These are phyloP conservation scores for Mycena venus DNA, from an alignment of 768 basidiomycete genomes.

Conservation along the genomic window DNA sequence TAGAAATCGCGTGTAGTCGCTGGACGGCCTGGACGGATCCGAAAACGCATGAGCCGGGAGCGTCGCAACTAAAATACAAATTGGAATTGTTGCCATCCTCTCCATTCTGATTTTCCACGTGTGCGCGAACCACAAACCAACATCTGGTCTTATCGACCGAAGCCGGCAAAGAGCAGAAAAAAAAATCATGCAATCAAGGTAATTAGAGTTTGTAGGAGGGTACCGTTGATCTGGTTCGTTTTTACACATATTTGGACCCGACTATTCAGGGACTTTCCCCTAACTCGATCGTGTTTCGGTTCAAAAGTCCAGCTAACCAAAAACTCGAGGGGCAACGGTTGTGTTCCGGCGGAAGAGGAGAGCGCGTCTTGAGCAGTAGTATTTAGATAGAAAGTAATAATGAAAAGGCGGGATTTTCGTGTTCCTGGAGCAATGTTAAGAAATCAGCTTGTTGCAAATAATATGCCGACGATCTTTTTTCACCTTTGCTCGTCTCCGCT, in stretches of 20 bases:
- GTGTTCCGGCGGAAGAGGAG: not conserved
- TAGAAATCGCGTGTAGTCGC: not conserved
- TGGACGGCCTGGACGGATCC: not conserved
- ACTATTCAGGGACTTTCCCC: constrained; percentile 42
- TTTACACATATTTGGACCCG: constrained; percentile 51
- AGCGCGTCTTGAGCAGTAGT: not conserved
- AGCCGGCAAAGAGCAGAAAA: not conserved
- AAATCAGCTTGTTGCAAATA: constrained; percentile 9
- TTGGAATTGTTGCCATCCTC: not conserved
- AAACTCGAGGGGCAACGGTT: not conserved
- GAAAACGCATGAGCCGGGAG: not conserved
- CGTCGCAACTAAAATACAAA: not conserved
- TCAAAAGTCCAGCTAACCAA: constrained; percentile 28
- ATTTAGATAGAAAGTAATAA: too few species aligned
- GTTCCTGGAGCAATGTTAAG: not conserved
- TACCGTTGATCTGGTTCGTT: constrained; percentile 56
- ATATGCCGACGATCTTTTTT: constrained; percentile 33
- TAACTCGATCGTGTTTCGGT: constrained; percentile 66
- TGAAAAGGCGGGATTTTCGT: not conserved
- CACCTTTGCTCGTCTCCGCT: constrained; percentile 19
- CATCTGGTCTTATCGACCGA: not conserved
- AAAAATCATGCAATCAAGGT: constrained; percentile 16
- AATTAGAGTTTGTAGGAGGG: constrained; percentile 49
- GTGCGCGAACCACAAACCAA: not conserved
- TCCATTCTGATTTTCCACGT: not conserved